Conservation (phyloP, 352 stramenopile genomes). For the Pythium scleroteichum region DNA sequence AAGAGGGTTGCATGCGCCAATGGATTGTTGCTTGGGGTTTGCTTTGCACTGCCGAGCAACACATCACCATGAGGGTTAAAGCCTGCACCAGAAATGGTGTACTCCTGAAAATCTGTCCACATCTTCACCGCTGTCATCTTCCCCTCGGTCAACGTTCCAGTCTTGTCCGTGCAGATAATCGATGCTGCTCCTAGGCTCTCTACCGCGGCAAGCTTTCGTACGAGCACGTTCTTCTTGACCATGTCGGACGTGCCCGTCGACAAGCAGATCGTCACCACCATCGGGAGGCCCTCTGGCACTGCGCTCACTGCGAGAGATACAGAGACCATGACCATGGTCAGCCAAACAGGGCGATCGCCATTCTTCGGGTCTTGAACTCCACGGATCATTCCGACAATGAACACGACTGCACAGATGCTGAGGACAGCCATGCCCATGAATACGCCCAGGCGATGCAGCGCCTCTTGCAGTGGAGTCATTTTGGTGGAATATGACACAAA, state of each 20-base stretch:
- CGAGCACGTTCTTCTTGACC: constrained; percentile 42
- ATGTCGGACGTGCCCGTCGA: constrained; percentile 34
- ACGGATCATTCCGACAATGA: constrained; percentile 77
- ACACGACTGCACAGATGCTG: constrained; percentile 83
- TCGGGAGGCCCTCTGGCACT: constrained; percentile 34
- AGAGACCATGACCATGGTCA: constrained; percentile 90
- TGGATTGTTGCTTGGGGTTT: constrained; percentile 29
- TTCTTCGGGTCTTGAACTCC: constrained; percentile 49
- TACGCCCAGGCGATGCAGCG: constrained; percentile 93
- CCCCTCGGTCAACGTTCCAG: constrained; percentile 85
- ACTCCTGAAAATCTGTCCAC: constrained; percentile 42
- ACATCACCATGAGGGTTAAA: constrained; percentile 36
- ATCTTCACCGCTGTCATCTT: constrained; percentile 56
- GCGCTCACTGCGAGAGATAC: constrained; percentile 61
- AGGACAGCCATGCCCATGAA: constrained; percentile 81
- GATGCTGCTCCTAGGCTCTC: constrained; percentile 75
- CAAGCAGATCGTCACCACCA: constrained; percentile 36
- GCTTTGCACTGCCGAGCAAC: constrained; percentile 24
- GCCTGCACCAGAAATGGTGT: constrained; percentile 36
- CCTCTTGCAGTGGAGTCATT: constrained; percentile 86
- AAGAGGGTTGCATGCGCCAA: constrained; percentile 38
- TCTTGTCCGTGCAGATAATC: constrained; percentile 91
- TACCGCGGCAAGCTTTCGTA: constrained; percentile 50
- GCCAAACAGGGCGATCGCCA: constrained; percentile 70
- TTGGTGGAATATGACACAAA: constrained; percentile 37